Evolutionary conservation across 306 rosid species (phyloP).

Genomic region (Geum urbanum): DNA sequence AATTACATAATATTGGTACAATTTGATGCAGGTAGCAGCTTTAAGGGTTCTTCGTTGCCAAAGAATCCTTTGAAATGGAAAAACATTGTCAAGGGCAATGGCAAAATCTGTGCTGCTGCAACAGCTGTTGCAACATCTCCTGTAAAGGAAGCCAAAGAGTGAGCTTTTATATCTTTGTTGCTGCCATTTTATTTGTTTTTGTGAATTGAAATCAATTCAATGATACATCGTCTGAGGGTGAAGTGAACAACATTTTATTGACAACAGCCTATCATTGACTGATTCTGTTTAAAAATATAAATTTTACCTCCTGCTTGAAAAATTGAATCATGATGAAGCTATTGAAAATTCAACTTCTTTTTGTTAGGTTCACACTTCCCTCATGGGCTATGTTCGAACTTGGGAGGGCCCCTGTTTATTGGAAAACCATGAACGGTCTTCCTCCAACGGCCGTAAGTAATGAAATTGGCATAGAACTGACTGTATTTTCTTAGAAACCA

Average conservation of each 20-base stretch:
- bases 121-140: slow-evolving; percentile 48
- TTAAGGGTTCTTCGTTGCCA: slow-evolving; percentile 45
- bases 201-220: background rate
- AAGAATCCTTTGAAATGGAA: slow-evolving; percentile 31
- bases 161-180: slow-evolving; percentile 21
- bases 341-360: slow-evolving; percentile 5
- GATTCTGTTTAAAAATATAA: background rate
- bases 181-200: background rate
- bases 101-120: slow-evolving; percentile 48
- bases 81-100: slow-evolving; percentile 38
- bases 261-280: background rate
- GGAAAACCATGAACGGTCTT: slow-evolving; percentile 93
- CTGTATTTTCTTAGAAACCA: background rate
- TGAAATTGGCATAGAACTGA: background rate
- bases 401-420: slow-evolving; percentile 69
- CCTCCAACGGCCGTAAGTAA: slow-evolving; percentile 69
- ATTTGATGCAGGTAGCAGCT: slow-evolving; percentile 49
- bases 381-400: slow-evolving; percentile 89
- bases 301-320: background rate
- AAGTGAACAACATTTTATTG: background rate
- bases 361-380: slow-evolving; percentile 64
- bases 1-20: slow-evolving; percentile 2
- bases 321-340: background rate
- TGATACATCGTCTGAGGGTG: background rate
- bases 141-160: slow-evolving; percentile 59